Base-by-base conservation (phyloP, 2,329 filamentous ascomycete species). In the Sphaceloma murrayae region DNA sequence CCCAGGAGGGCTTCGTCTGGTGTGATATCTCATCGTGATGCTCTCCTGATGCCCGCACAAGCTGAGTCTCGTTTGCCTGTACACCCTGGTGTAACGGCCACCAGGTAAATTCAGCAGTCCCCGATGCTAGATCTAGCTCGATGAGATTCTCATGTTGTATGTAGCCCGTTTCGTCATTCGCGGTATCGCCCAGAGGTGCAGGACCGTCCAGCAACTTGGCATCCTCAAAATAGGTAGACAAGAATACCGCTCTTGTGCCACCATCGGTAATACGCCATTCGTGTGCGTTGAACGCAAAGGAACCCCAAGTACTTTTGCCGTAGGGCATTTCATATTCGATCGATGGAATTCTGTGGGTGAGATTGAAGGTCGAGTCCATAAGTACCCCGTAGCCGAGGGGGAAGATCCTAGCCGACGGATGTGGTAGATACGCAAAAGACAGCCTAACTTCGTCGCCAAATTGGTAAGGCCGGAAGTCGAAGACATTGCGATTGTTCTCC, bases 401-500 rank as follows among this genome's bases (percentile, higher is more conserved):
- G 8, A 19, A 14, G 9, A n/a, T 27, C 9, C 10, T 13, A 42
- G 36, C 19, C 14, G 14, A 19, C 22, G 9, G 18, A 14, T 27
- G 19, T 7, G 29, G 7, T 17, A 7, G 9, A 17, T 42, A 42
- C 3, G 30, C 18, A 14, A 21, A 42, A 3, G 36, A 42, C 10
- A 42, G 36, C n/a, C 14, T 11, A 11, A 24, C 30, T 16, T 29
- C 24, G 5, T 29, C 17, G 11, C 14, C 7, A 6, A 17, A n/a
- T 9, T 7, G 8, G 31, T 26, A 24, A 17, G 31, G 30, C 8
- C 43, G 29, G 17, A 45, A 45, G n/a, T 45, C 43, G 11, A 26
- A 45, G 10, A 24, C 21, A 18, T 45, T 34, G 18, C 43, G 43
- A n/a, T 33, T 34, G 5, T 33, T 30, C 18, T 34, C 29, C 11